Base-by-base conservation (phyloP, 2,329 filamentous ascomycete species). In the Hirsutella rhossiliensis region DNA sequence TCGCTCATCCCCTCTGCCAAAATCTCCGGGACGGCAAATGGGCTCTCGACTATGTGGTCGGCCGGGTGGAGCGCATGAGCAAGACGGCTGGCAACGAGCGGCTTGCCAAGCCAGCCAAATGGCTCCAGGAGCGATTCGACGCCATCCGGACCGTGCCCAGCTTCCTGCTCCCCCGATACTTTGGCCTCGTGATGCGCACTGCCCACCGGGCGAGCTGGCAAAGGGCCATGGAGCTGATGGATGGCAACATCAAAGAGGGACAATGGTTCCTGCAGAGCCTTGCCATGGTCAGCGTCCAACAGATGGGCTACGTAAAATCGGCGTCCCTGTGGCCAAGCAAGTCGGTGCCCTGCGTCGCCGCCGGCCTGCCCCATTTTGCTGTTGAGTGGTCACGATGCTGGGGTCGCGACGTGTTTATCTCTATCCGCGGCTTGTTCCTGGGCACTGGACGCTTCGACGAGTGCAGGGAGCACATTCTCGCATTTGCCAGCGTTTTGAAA, bases 321-420 rank as follows among this genome's bases (percentile, higher is more conserved):
- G 89, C 84, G 3, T 97, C 90, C 1, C 68, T 98, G 11, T 96
- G 87, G 75, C 90, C 92, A 0, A 76, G 81, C 51, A 90, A 87
- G 60, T 69, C 76, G 18, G 88, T 95, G 1, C 87, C 90, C 2
- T 90, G 84, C 41, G 73, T 98, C 53, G 90, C 92, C 17, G 92
- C 92, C 29, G 92, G 92, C 15, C 68, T 98, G 40, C 92, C 92
- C 31, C 92, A 98, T 63, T 98, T 98, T 58, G 78, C 92, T 0
- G 83, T 86, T 9, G 83, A 88, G 54, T 98, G 92, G 89, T 89
- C 90, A 41, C 78, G 92, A 54, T 96, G 90, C 63, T 98, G 92
- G 92, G 92, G 94, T 8, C 82, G 92, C 45, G 92, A 98, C 61
- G 87, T 96, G 12, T 97, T 96, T 62, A 98, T 98, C 50, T 92